Evolutionary conservation across 306 rosid genomes (phyloP), one percentile per base, ranked within the genome.

Genomic region (Oxytropis ochrocephala): DNA sequence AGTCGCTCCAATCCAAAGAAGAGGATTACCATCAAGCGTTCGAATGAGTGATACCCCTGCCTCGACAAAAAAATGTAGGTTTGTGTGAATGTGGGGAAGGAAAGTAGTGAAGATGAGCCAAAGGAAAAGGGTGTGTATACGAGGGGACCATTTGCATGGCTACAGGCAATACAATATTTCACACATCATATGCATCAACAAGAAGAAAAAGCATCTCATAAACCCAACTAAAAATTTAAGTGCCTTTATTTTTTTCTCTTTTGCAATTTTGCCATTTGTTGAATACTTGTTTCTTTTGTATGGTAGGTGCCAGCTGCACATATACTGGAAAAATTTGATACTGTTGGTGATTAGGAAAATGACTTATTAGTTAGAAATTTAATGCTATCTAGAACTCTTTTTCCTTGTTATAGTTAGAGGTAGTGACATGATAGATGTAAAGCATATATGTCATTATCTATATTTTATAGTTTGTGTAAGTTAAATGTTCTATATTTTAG

Each of bases 81-180:
- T n/a, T n/a, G n/a, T n/a, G n/a, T n/a, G n/a, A n/a, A n/a, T n/a
- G n/a, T n/a, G n/a, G n/a, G n/a, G n/a, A n/a, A n/a, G n/a, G n/a
- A n/a, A n/a, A n/a, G n/a, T n/a, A n/a, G n/a, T n/a, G n/a, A n/a
- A n/a, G n/a, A 78, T 74, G 75, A 73, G 73, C 74, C 68, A 55
- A 70, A 65, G 14, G 67, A 59, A 70, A 60, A 67, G 54, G 64
- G 63, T 44, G 55, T 29, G 42, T 48, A 42, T 38, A n/a, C 32
- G 71, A 52, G 87, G 95, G 96, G 96, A 90, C 96, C 96, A 85
- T 80, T 84, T 85, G 88, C 88, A 85, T 81, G 84, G 86, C 81
- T 68, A 61, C 64, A 78, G 73, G 64, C 73, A 67, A 46, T 83
- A 57, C 76, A 70, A 78, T 75, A 38, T 51, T 61, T 75, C 73